phyloP scores from a whole-genome alignment of 2,329 filamentous ascomycete genomes.

The Hypomyces rosellus region DNA sequence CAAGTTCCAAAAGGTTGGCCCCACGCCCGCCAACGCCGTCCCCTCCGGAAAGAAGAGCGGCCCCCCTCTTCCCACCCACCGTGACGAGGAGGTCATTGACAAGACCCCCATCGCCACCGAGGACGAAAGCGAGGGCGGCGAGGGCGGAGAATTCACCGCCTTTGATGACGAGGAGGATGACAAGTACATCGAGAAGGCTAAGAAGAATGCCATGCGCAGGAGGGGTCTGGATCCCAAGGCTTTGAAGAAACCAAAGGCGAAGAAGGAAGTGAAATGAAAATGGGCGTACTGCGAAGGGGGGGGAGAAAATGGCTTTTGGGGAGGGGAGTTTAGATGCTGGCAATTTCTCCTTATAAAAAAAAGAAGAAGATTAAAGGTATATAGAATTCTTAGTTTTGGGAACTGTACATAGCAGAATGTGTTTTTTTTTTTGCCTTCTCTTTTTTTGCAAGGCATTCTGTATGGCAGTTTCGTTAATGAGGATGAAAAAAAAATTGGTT shows the following conservation, averaged over 20 bases:
- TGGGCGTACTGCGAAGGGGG: background rate
- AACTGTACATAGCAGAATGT: background rate
- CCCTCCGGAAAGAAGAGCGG: conserved; percentile 27
- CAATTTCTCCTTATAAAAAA: background rate
- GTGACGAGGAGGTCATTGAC: conserved; percentile 49
- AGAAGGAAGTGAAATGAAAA: conserved; percentile 10
- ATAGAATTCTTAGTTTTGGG: background rate
- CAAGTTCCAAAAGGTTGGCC: conserved; percentile 90
- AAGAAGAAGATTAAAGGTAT: background rate
- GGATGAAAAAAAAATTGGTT: background rate
- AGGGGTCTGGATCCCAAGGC: conserved; percentile 65
- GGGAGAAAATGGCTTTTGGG: conserved; percentile 4
- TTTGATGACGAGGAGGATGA: conserved; percentile 70
- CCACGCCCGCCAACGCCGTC: conserved; percentile 54
- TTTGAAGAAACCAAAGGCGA: conserved; percentile 22
- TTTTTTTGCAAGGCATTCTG: background rate
- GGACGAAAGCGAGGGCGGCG: conserved; percentile 36
- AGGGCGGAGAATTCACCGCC: conserved; percentile 56
- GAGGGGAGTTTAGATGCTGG: background rate
- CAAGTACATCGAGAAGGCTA: conserved; percentile 66
- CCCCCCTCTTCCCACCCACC: conserved; percentile 8
- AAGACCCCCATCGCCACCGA: conserved; percentile 58
- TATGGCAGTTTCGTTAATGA: background rate
- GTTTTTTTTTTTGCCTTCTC: background rate
- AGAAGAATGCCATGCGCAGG: conserved; percentile 65